A percentile compares a stretch with the other conserved stretches of the same genome.
These are phyloP conservation scores for Plasmopara viticola DNA, from an alignment of 352 stramenopile species.

Conservation along the genomic window DNA sequence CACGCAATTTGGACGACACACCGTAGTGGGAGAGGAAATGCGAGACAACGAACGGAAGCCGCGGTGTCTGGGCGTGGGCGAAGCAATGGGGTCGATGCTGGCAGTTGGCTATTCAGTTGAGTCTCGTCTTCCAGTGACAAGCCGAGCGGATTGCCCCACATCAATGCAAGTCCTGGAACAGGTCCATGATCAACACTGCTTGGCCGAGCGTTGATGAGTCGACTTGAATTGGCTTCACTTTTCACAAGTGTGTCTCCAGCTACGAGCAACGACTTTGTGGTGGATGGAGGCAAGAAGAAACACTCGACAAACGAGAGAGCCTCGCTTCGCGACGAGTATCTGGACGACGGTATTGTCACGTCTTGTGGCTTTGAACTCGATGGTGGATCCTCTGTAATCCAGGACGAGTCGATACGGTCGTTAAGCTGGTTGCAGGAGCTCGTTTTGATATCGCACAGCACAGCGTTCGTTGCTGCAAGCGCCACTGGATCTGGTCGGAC, in stretches of 20 bases:
- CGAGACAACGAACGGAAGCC: slow-evolving; percentile 28
- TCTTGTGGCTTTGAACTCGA: slow-evolving; percentile 14
- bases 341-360: slow-evolving; percentile 20
- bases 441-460: slow-evolving; percentile 22
- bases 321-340: slow-evolving; percentile 28
- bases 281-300: slow-evolving; percentile 36
- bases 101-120: slow-evolving; percentile 12
- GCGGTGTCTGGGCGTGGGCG: slow-evolving; percentile 8
- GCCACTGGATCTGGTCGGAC: slow-evolving; percentile 34
- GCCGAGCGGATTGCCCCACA: slow-evolving; percentile 51
- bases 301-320: slow-evolving; percentile 49
- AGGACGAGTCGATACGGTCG: slow-evolving; percentile 7
- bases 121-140: slow-evolving; percentile 64
- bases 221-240: slow-evolving; percentile 20
- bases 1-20: slow-evolving; percentile 65
- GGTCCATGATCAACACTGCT: slow-evolving; percentile 6
- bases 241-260: slow-evolving; percentile 26
- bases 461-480: slow-evolving; percentile 27
- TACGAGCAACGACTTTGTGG: slow-evolving; percentile 31
- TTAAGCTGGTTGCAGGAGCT: slow-evolving; percentile 8
- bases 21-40: slow-evolving; percentile 43
- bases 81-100: slow-evolving; percentile 7
- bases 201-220: slow-evolving; percentile 13
- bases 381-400: slow-evolving; percentile 8
- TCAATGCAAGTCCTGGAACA: slow-evolving; percentile 44